Conservation (phyloP, 441 rosid species). For the Brassica hybrid region DNA sequence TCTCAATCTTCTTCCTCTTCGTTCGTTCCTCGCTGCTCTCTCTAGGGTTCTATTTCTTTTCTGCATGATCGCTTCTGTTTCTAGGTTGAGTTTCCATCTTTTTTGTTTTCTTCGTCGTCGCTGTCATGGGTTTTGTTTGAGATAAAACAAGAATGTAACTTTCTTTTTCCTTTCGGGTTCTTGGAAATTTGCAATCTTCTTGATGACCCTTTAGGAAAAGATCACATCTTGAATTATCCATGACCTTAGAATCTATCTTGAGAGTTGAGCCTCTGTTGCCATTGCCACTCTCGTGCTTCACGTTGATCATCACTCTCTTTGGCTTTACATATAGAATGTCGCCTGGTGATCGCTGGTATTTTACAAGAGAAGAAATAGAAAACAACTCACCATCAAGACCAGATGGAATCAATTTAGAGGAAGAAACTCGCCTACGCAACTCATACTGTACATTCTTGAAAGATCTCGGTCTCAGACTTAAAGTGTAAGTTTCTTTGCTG, state of each 20-base stretch:
- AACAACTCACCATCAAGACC: constrained; percentile 75
- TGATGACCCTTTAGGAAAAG: background rate
- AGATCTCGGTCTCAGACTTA: constrained; percentile 74
- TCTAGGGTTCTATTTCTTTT: too few relatives aligned
- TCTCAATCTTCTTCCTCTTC: background rate
- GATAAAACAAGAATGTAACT: background rate
- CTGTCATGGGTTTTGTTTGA: background rate
- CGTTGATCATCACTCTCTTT: background rate
- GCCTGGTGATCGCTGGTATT: constrained; percentile 52
- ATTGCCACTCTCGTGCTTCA: too few relatives aligned
- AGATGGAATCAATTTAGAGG: constrained; percentile 75
- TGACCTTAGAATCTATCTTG: too few relatives aligned
- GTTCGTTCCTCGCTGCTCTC: background rate
- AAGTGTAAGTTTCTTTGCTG: constrained; percentile 56
- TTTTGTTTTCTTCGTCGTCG: background rate
- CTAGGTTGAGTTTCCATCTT: background rate
- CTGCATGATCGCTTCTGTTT: background rate
- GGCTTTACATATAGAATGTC: background rate
- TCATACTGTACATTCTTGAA: constrained; percentile 79
- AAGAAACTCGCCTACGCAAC: constrained; percentile 74
- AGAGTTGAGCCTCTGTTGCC: too few relatives aligned
- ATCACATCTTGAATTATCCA: background rate
- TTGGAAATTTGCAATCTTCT: background rate
- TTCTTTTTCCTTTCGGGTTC: background rate
- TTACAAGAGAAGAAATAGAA: constrained; percentile 73